A percentile compares a stretch with the other conserved stretches of the same genome.
These are phyloP conservation scores for Triticum urartu DNA, from an alignment of 176 grass and related monocot genomes.

Conservation along the genomic window DNA sequence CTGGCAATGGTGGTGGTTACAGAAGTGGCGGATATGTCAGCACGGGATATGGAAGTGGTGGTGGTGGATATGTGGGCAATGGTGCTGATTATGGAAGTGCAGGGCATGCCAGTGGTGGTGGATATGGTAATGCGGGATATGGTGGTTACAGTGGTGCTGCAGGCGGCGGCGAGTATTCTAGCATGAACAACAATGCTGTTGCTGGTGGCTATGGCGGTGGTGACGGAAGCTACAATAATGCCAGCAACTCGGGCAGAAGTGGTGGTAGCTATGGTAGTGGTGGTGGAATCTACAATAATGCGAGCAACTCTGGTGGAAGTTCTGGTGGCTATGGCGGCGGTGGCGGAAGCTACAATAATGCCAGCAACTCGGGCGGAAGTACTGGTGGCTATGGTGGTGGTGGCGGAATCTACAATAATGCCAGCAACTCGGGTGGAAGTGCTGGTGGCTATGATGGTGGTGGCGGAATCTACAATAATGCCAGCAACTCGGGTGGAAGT, in stretches of 20 bases:
- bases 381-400: constrained; percentile 5
- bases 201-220: constrained; percentile 17
- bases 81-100: not conserved
- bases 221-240: not conserved
- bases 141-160: constrained; percentile 21
- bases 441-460: not conserved
- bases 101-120: not conserved
- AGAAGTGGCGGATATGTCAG: constrained; percentile 18
- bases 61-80: constrained; percentile 10
- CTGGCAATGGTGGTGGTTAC: constrained; percentile 1
- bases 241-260: not conserved
- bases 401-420: constrained; percentile 6
- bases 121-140: constrained; percentile 18
- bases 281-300: not conserved
- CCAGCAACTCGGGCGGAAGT: not conserved
- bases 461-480: not conserved
- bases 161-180: constrained; percentile 17
- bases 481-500: not conserved
- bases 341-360: constrained; percentile 19
- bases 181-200: not conserved
- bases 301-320: not conserved
- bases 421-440: not conserved
- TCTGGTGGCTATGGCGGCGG: constrained; percentile 6
- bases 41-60: constrained; percentile 11
- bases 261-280: not conserved